Evolutionary conservation across 257 asterid species (phyloP).

Genomic region (Fraxinus anomala): DNA sequence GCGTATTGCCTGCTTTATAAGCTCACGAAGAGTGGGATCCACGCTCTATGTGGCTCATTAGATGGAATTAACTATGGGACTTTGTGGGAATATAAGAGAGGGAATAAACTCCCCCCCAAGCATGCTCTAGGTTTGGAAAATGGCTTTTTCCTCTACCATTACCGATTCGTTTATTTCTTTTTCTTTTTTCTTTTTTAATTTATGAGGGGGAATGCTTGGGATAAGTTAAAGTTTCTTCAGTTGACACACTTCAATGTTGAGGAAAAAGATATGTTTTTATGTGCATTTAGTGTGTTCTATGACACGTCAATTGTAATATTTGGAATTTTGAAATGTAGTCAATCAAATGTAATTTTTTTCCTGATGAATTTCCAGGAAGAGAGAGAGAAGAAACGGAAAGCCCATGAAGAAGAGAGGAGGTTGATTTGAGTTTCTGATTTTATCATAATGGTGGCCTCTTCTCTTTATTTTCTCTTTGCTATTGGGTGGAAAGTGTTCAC

Average conservation of each 20-base stretch:
- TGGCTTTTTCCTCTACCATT: not conserved
- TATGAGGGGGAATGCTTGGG: slow-evolving; percentile 21
- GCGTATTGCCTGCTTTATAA: not conserved
- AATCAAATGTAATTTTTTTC: slow-evolving; percentile 28
- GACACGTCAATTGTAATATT: not conserved
- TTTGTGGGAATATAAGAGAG: not conserved
- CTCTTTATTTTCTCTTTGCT: not conserved
- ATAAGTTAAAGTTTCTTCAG: not conserved
- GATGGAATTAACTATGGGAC: too few species aligned
- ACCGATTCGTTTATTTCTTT: not conserved
- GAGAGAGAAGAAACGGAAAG: slow-evolving; percentile 73
- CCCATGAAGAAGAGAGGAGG: slow-evolving; percentile 84
- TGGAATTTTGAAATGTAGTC: slow-evolving; percentile 3
- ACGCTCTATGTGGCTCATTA: too few species aligned
- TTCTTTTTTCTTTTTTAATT: not conserved
- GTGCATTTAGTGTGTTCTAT: not conserved
- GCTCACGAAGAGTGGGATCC: too few species aligned
- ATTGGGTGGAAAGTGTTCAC: slow-evolving; percentile 19
- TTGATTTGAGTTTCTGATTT: slow-evolving; percentile 25
- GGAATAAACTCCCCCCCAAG: not conserved
- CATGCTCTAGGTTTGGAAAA: not conserved
- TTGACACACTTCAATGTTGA: not conserved
- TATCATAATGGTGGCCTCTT: not conserved
- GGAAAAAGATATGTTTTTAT: not conserved
- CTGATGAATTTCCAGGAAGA: slow-evolving; percentile 67